Evolutionary conservation across 2,329 filamentous ascomycete species (phyloP), one percentile per base, ranked within the genome.

Genomic region (Berkeleyomyces basicola): DNA sequence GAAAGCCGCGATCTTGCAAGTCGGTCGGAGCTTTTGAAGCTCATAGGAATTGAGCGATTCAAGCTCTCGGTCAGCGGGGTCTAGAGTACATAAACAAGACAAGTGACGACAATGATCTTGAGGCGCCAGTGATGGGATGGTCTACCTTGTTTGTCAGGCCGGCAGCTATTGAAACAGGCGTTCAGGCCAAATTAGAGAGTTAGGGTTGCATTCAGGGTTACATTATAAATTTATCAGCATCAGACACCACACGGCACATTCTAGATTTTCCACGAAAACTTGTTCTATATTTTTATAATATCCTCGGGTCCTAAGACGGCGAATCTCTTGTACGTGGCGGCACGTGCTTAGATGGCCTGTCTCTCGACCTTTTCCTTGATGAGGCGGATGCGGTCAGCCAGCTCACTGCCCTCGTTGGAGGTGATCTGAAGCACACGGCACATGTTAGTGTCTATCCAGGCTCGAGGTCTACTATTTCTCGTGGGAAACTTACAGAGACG

Each of bases 361-460:
- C 91, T 83, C 82, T 97, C 92, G 63, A 97, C 88, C 84, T 96
- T 95, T 76, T 95, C 88, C 80, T 92, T 95, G 71, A 96, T 80
- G 67, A 85, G 81, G 70, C 87, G 82, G 75, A 97, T 96, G 80
- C 95, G 90, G 71, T 83, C 82, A 74, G 86, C 88, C 65, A 97
- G 80, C 75, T 96, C 91, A 70, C 83, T 88, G 46, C 86, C 87
- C 77, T 95, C 90, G 81, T 95, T 95, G 75, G 87, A 90, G 68
- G 90, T 96, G 76, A 97, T 95, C 61, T 62, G 40, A 14, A 33
- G 16, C 23, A 53, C 7, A 36, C 37, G 10, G 10, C 5, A 14
- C 36, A 7, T 47, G 49, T 62, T 58, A 62, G 61, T 16, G 37
- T 16, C 5, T 36, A 46, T 23, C 11, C 55, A 33, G 47, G 46